A percentile compares a stretch with the other conserved stretches of the same genome.
Conservation (phyloP, 345 rosid species). For the Stellera chamaejasme region DNA sequence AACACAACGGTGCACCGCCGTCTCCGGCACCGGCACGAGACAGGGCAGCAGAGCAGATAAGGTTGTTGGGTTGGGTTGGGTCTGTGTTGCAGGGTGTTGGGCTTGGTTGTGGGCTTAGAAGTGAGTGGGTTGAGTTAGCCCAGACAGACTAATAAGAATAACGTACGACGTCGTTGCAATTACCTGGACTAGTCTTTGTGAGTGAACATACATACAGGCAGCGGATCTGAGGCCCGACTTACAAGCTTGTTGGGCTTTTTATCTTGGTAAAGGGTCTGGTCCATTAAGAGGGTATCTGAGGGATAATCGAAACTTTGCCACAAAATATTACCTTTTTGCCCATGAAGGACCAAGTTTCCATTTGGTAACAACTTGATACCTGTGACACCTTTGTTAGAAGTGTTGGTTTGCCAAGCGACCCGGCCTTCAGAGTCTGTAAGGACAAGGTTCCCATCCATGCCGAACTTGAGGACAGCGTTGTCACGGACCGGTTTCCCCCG, state of each 20-base stretch:
- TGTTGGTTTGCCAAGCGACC: constrained; percentile 29
- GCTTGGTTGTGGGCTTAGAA: no score
- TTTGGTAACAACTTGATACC: constrained; percentile 33
- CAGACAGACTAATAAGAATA: no score
- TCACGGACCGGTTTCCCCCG: constrained; percentile 22
- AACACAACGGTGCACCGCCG: no score
- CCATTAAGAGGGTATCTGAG: constrained; percentile 54
- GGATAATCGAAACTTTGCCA: constrained; percentile 69
- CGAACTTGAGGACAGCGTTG: constrained; percentile 23
- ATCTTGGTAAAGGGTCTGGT: constrained; percentile 36
- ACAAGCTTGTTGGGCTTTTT: constrained; percentile 35
- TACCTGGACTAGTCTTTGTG: no score
- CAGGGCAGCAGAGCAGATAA: no score
- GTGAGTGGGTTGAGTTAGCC: no score
- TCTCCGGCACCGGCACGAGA: no score
- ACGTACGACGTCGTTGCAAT: no score
- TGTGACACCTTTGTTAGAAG: constrained; percentile 23
- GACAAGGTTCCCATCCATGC: constrained; percentile 27
- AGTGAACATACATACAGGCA: no score
- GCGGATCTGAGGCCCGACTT: constrained; percentile 37
- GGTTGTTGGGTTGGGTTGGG: no score
- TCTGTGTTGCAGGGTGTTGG: no score
- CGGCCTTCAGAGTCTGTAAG: constrained; percentile 19
- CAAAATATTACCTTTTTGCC: constrained; percentile 31
- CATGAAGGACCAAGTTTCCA: constrained; percentile 60